A percentile compares a stretch with the other conserved stretches of the same genome.
phyloP scores from a whole-genome alignment of 2,329 filamentous ascomycete species.

The Fusarium odoratissimum region DNA sequence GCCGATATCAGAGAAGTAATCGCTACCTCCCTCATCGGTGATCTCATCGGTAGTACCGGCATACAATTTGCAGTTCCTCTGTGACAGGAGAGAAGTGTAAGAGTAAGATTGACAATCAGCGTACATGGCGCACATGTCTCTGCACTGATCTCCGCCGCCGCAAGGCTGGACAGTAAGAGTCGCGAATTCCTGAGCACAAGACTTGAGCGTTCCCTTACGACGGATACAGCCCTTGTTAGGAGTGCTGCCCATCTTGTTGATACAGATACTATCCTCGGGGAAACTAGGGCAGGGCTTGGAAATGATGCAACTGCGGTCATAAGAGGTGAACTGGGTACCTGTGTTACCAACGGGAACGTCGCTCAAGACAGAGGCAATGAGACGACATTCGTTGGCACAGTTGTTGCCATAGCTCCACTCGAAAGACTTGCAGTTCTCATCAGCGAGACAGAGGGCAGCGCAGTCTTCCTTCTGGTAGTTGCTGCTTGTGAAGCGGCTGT shows the following conservation, averaged over 20 bases:
- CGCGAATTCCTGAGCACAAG: neutral
- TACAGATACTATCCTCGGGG: neutral
- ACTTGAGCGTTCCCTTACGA: slow-evolving; percentile 5
- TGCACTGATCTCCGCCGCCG: neutral
- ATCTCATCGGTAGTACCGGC: neutral
- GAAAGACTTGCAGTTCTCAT: slow-evolving; percentile 3
- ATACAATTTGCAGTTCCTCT: neutral
- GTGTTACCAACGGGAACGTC: neutral
- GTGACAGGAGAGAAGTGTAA: neutral
- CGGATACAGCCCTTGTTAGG: slow-evolving; percentile 1
- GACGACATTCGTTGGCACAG: slow-evolving; percentile 4
- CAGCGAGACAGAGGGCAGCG: neutral
- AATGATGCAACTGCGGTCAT: slow-evolving; percentile 10
- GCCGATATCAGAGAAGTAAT: slow-evolving; percentile 7
- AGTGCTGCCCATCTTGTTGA: slow-evolving; percentile 7
- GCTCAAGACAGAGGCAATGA: neutral
- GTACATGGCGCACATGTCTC: slow-evolving; percentile 11
- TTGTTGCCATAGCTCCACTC: slow-evolving; percentile 2
- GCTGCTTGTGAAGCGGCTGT: slow-evolving; percentile 3
- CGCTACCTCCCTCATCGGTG: neutral
- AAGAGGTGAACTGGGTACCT: neutral
- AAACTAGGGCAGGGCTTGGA: neutral
- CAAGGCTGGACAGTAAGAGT: neutral
- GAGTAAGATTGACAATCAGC: slow-evolving; percentile 5
- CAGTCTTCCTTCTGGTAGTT: slow-evolving; percentile 10